Conservation (phyloP, 1,139 yeast species). For the Kodamaea sp. region DNA sequence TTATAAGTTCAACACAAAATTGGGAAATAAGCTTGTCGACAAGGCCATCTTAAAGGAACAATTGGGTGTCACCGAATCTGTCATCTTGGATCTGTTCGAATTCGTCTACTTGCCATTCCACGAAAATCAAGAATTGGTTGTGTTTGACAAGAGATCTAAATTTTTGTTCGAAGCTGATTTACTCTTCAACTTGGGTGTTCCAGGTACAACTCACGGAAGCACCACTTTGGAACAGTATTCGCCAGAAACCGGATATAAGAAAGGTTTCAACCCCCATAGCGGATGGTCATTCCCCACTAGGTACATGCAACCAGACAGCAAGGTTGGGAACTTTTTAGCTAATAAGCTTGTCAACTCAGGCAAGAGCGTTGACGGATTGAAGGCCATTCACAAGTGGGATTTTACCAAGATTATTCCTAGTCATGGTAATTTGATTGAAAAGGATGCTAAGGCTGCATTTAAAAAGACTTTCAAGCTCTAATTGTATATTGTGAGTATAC, state of each 20-base stretch:
- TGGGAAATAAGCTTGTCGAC: conserved; percentile 31
- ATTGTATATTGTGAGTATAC: no score
- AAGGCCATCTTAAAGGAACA: conserved; percentile 20
- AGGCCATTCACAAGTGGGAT: conserved; percentile 23
- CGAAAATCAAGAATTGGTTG: conserved; percentile 25
- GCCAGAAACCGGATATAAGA: conserved; percentile 20
- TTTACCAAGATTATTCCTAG: conserved; percentile 25
- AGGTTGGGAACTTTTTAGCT: conserved; percentile 27
- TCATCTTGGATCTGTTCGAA: conserved; percentile 23
- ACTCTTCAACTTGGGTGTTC: conserved; percentile 22
- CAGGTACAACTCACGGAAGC: conserved; percentile 15
- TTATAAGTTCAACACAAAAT: conserved; percentile 26
- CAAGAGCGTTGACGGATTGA: conserved; percentile 18
- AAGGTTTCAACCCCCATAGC: conserved; percentile 20
- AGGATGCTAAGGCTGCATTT: conserved; percentile 21
- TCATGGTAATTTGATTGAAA: conserved; percentile 26
- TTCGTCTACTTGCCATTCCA: conserved; percentile 27
- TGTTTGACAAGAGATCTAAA: conserved; percentile 21
- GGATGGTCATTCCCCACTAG: conserved; percentile 24
- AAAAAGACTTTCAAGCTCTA: conserved; percentile 15
- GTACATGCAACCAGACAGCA: conserved; percentile 24
- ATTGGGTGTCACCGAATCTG: conserved; percentile 22
- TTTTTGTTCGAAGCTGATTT: conserved; percentile 26
- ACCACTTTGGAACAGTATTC: conserved; percentile 25
- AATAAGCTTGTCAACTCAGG: conserved; percentile 25